A percentile compares a stretch with the other conserved stretches of the same genome.
These are phyloP conservation scores for Didymella sp. DNA, from an alignment of 2,329 filamentous ascomycete species.

Conservation along the genomic window DNA sequence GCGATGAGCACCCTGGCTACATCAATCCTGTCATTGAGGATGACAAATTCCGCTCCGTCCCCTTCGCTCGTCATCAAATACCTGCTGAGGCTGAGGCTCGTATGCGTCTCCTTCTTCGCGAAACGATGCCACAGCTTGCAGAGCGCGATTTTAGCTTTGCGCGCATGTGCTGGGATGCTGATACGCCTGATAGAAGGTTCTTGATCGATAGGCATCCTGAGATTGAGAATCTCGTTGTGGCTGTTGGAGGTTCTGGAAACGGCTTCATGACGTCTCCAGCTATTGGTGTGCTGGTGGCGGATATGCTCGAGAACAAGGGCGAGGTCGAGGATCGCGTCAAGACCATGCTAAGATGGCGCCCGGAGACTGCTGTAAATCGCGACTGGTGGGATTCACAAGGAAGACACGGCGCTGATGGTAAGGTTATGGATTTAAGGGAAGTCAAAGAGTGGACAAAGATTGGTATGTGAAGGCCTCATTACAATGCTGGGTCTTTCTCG, in stretches of 20 bases:
- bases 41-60: conserved; percentile 46
- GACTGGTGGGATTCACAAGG: conserved; percentile 59
- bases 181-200: conserved; percentile 62
- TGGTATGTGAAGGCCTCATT: background rate
- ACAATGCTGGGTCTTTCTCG: no score
- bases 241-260: conserved; percentile 61
- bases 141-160: conserved; percentile 58
- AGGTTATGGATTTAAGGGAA: conserved; percentile 58
- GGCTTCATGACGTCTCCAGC: conserved; percentile 62
- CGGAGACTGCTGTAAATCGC: conserved; percentile 56
- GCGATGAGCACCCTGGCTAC: conserved; percentile 66
- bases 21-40: conserved; percentile 54
- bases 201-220: conserved; percentile 60
- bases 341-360: conserved; percentile 59
- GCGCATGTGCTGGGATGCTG: conserved; percentile 64
- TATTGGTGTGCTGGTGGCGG: conserved; percentile 59
- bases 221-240: conserved; percentile 54
- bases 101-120: conserved; percentile 56
- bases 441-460: conserved; percentile 41
- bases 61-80: conserved; percentile 55
- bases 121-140: conserved; percentile 62
- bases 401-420: conserved; percentile 56
- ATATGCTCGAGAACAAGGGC: conserved; percentile 53
- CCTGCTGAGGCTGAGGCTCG: conserved; percentile 57
- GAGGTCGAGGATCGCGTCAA: conserved; percentile 53